phyloP scores from a whole-genome alignment of 768 basidiomycete species.

The Collybia sp. region DNA sequence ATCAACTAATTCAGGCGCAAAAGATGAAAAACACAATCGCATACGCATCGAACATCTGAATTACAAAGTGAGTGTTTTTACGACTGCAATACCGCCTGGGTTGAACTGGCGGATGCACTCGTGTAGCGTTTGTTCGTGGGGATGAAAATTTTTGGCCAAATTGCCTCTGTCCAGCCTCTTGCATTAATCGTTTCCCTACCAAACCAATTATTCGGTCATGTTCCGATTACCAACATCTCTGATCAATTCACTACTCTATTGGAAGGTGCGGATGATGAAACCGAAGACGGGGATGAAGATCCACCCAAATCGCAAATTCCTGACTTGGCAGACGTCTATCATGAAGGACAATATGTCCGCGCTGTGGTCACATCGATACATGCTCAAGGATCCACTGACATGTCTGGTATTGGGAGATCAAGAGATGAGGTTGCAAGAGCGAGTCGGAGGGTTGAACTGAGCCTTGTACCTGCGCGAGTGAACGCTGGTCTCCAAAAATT shows the following conservation, averaged over 20 bases:
- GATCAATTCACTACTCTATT: conserved; percentile 69
- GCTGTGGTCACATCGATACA: conserved; percentile 70
- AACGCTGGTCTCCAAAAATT: conserved; percentile 75
- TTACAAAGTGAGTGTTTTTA: conserved; percentile 63
- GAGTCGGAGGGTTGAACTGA: conserved; percentile 80
- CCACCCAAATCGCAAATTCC: conserved; percentile 39
- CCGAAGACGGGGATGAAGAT: conserved; percentile 44
- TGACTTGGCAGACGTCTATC: conserved; percentile 72
- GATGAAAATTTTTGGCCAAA: conserved; percentile 86
- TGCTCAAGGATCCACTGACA: conserved; percentile 59
- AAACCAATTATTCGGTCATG: conserved; percentile 88
- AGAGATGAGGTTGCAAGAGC: conserved; percentile 64
- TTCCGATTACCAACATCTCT: conserved; percentile 92
- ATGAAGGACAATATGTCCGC: conserved; percentile 81
- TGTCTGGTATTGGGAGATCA: conserved; percentile 51
- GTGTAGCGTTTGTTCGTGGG: conserved; percentile 70
- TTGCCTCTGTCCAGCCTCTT: conserved; percentile 82
- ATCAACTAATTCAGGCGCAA: conserved; percentile 18
- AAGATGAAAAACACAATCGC: conserved; percentile 44
- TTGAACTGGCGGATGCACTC: conserved; percentile 4
- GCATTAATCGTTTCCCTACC: conserved; percentile 93
- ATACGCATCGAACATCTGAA: conserved; percentile 88
- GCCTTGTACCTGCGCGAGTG: conserved; percentile 77
- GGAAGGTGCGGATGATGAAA: conserved; percentile 51
- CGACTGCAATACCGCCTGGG: not conserved